Evolutionary conservation across 2,329 filamentous ascomycete species (phyloP).

Genomic region (Paecilomyces sp.): DNA sequence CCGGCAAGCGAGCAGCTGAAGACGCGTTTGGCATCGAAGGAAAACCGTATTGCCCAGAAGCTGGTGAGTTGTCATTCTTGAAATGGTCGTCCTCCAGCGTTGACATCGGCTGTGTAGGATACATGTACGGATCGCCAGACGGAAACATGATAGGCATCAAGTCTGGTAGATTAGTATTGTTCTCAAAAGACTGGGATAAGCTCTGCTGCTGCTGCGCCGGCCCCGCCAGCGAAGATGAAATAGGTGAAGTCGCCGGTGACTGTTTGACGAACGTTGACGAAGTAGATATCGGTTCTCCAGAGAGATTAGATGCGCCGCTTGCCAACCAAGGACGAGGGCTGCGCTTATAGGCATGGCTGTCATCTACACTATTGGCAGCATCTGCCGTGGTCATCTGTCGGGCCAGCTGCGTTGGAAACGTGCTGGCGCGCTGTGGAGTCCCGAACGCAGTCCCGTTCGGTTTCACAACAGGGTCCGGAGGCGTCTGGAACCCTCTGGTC

Average conservation of each 20-base stretch:
- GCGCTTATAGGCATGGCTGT: conserved; percentile 9
- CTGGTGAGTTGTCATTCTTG: conserved; percentile 18
- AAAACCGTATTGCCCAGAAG: conserved; percentile 15
- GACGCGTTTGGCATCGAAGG: conserved; percentile 9
- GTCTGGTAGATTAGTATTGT: conserved; percentile 33
- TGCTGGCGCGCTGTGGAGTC: conserved; percentile 29
- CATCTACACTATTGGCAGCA: conserved; percentile 20
- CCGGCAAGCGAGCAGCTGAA: conserved; percentile 7
- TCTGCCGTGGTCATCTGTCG: conserved; percentile 13
- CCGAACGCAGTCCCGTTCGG: conserved; percentile 7
- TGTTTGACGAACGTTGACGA: neutral
- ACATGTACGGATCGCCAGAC: conserved; percentile 44
- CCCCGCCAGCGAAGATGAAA: neutral
- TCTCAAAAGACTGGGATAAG: conserved; percentile 27
- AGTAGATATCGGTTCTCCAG: neutral
- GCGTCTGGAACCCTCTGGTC: conserved; percentile 9
- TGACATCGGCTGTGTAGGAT: conserved; percentile 43
- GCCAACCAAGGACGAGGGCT: conserved; percentile 1
- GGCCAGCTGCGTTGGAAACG: conserved; percentile 28
- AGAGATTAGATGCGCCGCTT: conserved; percentile 4
- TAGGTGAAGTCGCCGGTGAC: neutral
- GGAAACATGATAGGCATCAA: conserved; percentile 46
- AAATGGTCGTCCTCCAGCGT: conserved; percentile 38
- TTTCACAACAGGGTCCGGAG: conserved; percentile 11
- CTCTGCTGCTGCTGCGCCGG: conserved; percentile 9